Base-by-base conservation (phyloP, 139 green algal genomes). In the Axilococcus clingmanii region DNA sequence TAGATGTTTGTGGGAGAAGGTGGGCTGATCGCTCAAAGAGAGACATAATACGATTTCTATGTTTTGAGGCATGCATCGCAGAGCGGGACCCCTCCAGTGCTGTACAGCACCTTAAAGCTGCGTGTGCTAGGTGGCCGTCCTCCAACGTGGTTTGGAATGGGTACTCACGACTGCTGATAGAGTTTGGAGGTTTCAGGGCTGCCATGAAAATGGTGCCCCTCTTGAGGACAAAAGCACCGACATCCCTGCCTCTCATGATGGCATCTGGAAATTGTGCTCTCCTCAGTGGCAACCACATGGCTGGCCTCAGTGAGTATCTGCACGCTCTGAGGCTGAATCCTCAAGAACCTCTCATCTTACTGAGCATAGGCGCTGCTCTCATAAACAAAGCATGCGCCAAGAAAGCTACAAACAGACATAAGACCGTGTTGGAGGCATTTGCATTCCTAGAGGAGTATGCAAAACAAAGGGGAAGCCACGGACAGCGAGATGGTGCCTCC, bases 351-450 rank as follows among this genome's bases (percentile, higher is more conserved):
- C 54, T 88, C 25, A 60, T 86, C 27, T 59, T 83, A 56, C 61
- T 88, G 41, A 76, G 71, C 62, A 69, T 88, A 23, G 66, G 56
- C 2, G 48, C 61, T 7, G 48, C 56, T 14, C 69, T 78, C 33
- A 23, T 78, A 17, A 60, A 66, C 35, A 51, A 61, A 19, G 71
- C 76, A 4, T 61, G 71, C 44, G 60, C 54, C 8, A 48, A 37
- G 38, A 61, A 61, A 17, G 65, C 64, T 6, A 25, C 54, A 2
- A 72, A 91, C 63, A 53, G 76, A 22, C 60, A 86, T 60, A 38
- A 38, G 2, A 64, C 68, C 3, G 62, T 89, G 14, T 58, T 94
- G 25, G 59, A 79, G 43, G 78, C 66, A 8, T 91, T 93, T 65
- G 78, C 86, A 3, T 81, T 90, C 54, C 49, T 94, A 42, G 69